Evolutionary conservation across 2,329 filamentous ascomycete species (phyloP), one percentile per base, ranked within the genome.

Genomic region (Colletotrichum sp.): DNA sequence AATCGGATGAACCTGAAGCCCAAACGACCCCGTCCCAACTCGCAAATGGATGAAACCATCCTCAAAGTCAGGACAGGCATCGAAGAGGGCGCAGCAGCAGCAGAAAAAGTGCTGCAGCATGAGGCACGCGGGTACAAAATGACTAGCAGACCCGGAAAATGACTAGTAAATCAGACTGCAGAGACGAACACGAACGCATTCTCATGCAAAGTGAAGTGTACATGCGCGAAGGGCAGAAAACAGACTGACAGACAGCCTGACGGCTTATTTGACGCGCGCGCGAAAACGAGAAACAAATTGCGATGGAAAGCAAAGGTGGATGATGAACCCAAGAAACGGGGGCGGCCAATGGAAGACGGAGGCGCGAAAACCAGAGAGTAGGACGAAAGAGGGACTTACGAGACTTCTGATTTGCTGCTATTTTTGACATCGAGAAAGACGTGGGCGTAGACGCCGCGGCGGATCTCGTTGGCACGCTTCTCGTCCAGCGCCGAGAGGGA

Each of bases 401-500:
- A 77, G 32, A 78, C 78, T n/a, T 71, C 74, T 67, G 79, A 77
- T 77, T 77, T 78, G 64, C 67, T 72, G 71, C 72, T 75, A 72
- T 76, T 77, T 75, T 79, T 79, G 77, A 77, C 71, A 34, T 76
- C 74, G 48, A 74, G 65, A 39, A 76, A 76, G 60, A 74, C 74
- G 59, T 76, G 71, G 43, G 77, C 72, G 52, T 71, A 75, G 12
- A 78, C 63, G 63, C 72, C 73, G 7, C 61, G 61, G 28, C 78
- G 77, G 32, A 79, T 67, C 30, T 75, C 66, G 64, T 78, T 77
- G 60, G 78, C 78, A 52, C 68, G 68, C 30, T 72, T 72, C 55
- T 79, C 74, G 72, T 79, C 77, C 30, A 78, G 74, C 39, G 77
- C 74, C 26, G 78, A 78, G 36, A 79, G 76, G 43, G 78, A 79